Conservation (phyloP, 2,329 filamentous ascomycete species). For the Amauroascus niger region DNA sequence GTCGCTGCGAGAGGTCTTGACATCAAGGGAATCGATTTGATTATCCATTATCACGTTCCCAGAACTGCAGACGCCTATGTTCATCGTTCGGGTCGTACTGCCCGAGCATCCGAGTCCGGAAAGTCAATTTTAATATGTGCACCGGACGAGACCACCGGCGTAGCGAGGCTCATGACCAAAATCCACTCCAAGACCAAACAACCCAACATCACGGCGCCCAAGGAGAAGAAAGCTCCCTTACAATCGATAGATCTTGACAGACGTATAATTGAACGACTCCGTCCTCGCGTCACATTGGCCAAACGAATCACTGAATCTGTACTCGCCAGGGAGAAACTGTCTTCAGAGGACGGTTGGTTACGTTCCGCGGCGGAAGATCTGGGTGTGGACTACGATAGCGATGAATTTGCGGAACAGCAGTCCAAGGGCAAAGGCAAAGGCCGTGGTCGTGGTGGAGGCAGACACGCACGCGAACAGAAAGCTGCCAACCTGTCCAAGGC, state of each 20-base stretch:
- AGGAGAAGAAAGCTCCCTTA: conserved; percentile 52
- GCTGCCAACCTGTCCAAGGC: conserved; percentile 59
- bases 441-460: conserved; percentile 63
- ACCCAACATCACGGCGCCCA: conserved; percentile 15
- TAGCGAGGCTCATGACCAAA: conserved; percentile 73
- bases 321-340: conserved; percentile 78
- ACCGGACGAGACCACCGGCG: conserved; percentile 80
- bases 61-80: conserved; percentile 88
- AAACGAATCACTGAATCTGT: conserved; percentile 76
- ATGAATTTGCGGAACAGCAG: conserved; percentile 59
- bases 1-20: conserved; percentile 90
- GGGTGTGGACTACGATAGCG: conserved; percentile 85
- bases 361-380: conserved; percentile 78
- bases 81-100: conserved; percentile 87
- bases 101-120: conserved; percentile 67
- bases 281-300: conserved; percentile 66
- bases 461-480: conserved; percentile 65
- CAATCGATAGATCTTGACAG: conserved; percentile 71
- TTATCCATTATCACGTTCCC: conserved; percentile 92
- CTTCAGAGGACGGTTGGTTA: conserved; percentile 76
- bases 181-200: conserved; percentile 48
- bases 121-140: conserved; percentile 80
- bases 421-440: conserved; percentile 52
- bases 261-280: conserved; percentile 64
- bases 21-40: conserved; percentile 77